phyloP scores from a whole-genome alignment of 129 eudicot genomes.

The Logfia minima region DNA sequence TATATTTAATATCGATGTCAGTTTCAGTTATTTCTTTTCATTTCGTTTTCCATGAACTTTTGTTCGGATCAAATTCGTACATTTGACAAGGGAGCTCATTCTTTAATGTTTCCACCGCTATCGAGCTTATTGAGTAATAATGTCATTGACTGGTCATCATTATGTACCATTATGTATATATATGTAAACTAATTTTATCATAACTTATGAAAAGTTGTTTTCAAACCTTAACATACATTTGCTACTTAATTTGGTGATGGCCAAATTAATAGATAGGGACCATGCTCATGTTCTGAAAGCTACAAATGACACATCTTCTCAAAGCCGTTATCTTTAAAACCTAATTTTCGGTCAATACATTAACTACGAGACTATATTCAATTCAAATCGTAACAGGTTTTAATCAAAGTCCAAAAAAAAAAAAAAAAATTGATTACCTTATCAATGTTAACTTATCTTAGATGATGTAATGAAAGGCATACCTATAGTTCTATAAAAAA shows the following conservation, averaged over 20 bases:
- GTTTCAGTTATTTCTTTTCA: background rate
- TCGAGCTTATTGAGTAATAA: background rate
- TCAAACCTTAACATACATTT: conserved; percentile 1
- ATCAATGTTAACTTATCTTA: background rate
- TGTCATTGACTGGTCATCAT: background rate
- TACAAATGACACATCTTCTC: background rate
- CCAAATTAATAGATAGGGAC: conserved; percentile 16
- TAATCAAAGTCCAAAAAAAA: background rate
- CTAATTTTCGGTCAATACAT: background rate
- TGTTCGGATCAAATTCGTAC: background rate
- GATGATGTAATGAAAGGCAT: too few species aligned
- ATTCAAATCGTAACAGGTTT: background rate
- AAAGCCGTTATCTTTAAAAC: background rate
- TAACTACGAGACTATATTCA: background rate
- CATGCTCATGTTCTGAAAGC: background rate
- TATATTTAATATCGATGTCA: background rate
- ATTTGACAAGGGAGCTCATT: background rate
- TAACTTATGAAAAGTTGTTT: background rate
- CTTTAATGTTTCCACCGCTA: background rate
- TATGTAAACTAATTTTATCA: background rate
- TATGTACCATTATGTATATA: background rate
- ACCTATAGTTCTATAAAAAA: background rate
- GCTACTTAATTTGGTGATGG: background rate
- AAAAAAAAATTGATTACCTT: background rate
- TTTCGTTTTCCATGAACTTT: background rate